Conservation (phyloP, 805 yeast genomes). For the Kodamaea kakaduensis region DNA sequence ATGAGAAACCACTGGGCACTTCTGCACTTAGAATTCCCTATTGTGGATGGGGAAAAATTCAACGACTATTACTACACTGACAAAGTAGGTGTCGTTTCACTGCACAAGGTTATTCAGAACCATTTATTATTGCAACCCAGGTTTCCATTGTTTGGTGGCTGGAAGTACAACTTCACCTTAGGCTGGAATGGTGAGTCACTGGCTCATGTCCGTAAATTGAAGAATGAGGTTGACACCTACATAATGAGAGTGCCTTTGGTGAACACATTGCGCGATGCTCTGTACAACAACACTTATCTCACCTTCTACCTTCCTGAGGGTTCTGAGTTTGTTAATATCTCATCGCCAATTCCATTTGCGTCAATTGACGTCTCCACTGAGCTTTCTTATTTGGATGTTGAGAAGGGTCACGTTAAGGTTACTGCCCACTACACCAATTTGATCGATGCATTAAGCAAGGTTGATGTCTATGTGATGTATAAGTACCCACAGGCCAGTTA, state of each 20-base stretch:
- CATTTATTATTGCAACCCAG: conserved; percentile 71
- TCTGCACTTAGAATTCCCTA: conserved; percentile 53
- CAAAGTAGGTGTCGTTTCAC: conserved; percentile 88
- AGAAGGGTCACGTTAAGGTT: conserved; percentile 73
- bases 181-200: conserved; percentile 79
- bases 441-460: conserved; percentile 60
- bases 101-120: conserved; percentile 48
- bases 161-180: conserved; percentile 91
- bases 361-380: conserved; percentile 31
- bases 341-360: conserved; percentile 49
- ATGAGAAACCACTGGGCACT: conserved; percentile 55
- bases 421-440: conserved; percentile 56
- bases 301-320: conserved; percentile 84
- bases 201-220: conserved; percentile 45
- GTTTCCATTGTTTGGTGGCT: conserved; percentile 92
- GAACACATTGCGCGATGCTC: conserved; percentile 65
- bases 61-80: conserved; percentile 76
- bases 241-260: conserved; percentile 66
- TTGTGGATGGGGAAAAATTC: conserved; percentile 34
- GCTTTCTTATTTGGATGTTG: conserved; percentile 67
- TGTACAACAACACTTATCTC: conserved; percentile 58
- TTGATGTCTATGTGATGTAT: conserved; percentile 60
- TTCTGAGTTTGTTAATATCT: conserved; percentile 54
- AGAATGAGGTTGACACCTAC: conserved; percentile 44
- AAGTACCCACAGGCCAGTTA: conserved; percentile 50